phyloP scores from a whole-genome alignment of 2,329 filamentous ascomycete species.

The Epicoccum sorghinum region DNA sequence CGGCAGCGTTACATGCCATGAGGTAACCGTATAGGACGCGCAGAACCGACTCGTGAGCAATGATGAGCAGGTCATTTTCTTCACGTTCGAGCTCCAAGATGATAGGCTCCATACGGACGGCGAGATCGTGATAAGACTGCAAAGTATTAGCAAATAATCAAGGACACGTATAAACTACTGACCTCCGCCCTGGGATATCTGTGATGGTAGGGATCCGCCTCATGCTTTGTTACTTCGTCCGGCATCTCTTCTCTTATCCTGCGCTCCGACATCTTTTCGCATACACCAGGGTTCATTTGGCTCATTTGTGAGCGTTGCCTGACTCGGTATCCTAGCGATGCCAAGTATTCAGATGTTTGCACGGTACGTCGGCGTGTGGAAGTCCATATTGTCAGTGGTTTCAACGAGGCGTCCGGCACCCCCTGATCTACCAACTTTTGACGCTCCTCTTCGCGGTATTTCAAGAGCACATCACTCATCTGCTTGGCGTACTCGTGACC shows the following conservation, averaged over 20 bases:
- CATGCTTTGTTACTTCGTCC: slow-evolving; percentile 90
- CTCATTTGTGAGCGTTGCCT: slow-evolving; percentile 95
- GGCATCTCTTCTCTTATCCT: slow-evolving; percentile 83
- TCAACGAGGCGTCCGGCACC: slow-evolving; percentile 70
- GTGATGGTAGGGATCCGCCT: slow-evolving; percentile 94
- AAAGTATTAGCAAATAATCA: slow-evolving; percentile 23
- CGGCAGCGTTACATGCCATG: slow-evolving; percentile 96
- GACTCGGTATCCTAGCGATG: slow-evolving; percentile 80
- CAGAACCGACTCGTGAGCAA: slow-evolving; percentile 96
- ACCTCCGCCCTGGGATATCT: slow-evolving; percentile 94
- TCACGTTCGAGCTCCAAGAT: slow-evolving; percentile 97
- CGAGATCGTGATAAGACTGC: slow-evolving; percentile 95
- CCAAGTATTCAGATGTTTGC: slow-evolving; percentile 85
- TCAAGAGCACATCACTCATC: slow-evolving; percentile 76
- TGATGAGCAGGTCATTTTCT: slow-evolving; percentile 96
- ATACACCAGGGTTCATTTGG: slow-evolving; percentile 94
- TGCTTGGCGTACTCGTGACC: slow-evolving; percentile 75
- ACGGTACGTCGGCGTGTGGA: slow-evolving; percentile 89
- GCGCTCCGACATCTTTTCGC: slow-evolving; percentile 87
- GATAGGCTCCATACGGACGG: slow-evolving; percentile 96
- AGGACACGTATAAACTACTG: slow-evolving; percentile 27
- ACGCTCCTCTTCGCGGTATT: slow-evolving; percentile 83
- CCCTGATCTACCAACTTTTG: slow-evolving; percentile 71
- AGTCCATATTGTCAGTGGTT: slow-evolving; percentile 90
- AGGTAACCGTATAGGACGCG: slow-evolving; percentile 96